These are phyloP conservation scores for Hysterangium stoloniferum DNA, from an alignment of 768 basidiomycete species.

Conservation along the genomic window DNA sequence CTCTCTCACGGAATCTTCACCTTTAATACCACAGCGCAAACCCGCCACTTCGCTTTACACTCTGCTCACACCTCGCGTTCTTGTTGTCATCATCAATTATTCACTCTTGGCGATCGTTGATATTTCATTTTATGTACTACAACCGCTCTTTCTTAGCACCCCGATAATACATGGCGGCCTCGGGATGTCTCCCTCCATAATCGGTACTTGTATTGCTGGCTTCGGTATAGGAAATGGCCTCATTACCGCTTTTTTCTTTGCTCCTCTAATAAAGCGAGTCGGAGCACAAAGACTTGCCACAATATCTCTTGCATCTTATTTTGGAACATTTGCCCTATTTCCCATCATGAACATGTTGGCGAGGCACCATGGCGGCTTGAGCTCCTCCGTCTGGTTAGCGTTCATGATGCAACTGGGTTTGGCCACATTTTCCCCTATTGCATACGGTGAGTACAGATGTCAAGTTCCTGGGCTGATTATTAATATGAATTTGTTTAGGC, in stretches of 20 bases:
- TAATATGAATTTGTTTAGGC: slow-evolving; percentile 12
- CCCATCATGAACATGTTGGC: slow-evolving; percentile 38
- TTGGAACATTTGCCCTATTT: slow-evolving; percentile 34
- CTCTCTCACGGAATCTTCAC: background rate
- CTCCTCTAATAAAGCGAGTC: slow-evolving; percentile 30
- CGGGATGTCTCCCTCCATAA: slow-evolving; percentile 48
- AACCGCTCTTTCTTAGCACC: slow-evolving; percentile 65
- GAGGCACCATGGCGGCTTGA: slow-evolving; percentile 23
- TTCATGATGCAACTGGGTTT: too few species aligned
- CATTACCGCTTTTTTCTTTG: slow-evolving; percentile 33
- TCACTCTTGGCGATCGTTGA: slow-evolving; percentile 56
- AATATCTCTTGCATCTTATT: slow-evolving; percentile 28
- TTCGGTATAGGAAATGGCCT: slow-evolving; percentile 58
- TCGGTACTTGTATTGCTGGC: slow-evolving; percentile 51
- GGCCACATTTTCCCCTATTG: too few species aligned
- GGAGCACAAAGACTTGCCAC: slow-evolving; percentile 38
- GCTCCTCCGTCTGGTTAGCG: slow-evolving; percentile 19
- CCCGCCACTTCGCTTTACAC: slow-evolving; percentile 29
- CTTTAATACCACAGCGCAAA: background rate
- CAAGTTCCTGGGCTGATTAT: background rate
- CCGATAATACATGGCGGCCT: slow-evolving; percentile 58
- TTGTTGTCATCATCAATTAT: slow-evolving; percentile 63
- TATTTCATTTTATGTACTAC: slow-evolving; percentile 55
- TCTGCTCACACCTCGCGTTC: slow-evolving; percentile 45
- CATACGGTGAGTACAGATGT: background rate